Evolutionary conservation across 75 land plant species (phyloP), one percentile per base, ranked within the genome.

Genomic region (Adiantum capillusveneris): DNA sequence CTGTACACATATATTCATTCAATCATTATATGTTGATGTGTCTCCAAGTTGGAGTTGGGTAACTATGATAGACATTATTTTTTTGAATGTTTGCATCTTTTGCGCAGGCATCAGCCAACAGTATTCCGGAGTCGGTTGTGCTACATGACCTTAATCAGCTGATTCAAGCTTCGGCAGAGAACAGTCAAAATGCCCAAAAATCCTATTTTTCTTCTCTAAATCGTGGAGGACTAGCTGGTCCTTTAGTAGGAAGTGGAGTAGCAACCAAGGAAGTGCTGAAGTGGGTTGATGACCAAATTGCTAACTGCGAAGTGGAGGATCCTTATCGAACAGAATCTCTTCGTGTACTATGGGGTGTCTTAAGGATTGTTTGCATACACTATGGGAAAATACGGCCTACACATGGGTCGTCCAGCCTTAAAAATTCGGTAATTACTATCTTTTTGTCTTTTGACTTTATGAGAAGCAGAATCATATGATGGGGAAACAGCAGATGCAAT

Each of bases 361-460:
- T 95, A 24, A 95, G 76, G 72, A 76, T 95, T 34, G 76, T 74
- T 29, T 82, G 81, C 66, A 87, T 84, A 58, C 79, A 95, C 69
- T 95, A 95, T 76, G 99, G 99, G 49, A 95, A 86, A 61, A 63
- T 95, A 24, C 82, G 99, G 29, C 81, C 96, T 51, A 69, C 77
- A 57, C 78, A 62, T 60, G 84, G 84, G 0, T 21, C 68, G 21
- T 83, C 73, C 21, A 27, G 70, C 24, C 57, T 57, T 27, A 54
- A 45, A 27, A 56, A 41, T 34, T 34, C 9, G 37, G 37, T 34
- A 34, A 34, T n/a, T n/a, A n/a, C n/a, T n/a, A n/a, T n/a, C n/a
- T n/a, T n/a, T n/a, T n/a, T n/a, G n/a, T n/a, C n/a, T n/a, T n/a
- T n/a, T n/a, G n/a, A n/a, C n/a, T n/a, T n/a, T n/a, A n/a, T n/a